phyloP scores from a whole-genome alignment of 2,329 filamentous ascomycete genomes.

The Thielaviopsis populi region DNA sequence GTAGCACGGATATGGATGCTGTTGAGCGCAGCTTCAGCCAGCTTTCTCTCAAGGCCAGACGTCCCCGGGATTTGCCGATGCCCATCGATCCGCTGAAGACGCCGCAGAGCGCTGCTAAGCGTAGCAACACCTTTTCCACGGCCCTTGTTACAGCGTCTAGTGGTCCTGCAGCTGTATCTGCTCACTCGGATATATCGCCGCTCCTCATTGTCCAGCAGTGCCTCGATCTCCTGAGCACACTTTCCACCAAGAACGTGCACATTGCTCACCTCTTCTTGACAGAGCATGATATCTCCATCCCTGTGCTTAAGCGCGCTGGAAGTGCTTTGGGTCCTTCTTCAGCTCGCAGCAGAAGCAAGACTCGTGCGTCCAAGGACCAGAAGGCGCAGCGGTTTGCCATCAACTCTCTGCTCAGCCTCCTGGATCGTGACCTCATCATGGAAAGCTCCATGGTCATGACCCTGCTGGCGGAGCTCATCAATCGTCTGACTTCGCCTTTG shows the following conservation, averaged over 20 bases:
- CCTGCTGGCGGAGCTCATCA: constrained; percentile 70
- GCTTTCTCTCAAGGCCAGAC: constrained; percentile 79
- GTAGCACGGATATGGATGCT: constrained; percentile 80
- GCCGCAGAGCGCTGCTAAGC: constrained; percentile 57
- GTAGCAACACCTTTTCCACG: constrained; percentile 48
- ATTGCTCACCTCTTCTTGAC: constrained; percentile 86
- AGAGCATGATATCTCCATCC: constrained; percentile 66
- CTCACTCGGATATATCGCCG: constrained; percentile 78
- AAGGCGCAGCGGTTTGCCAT: constrained; percentile 79
- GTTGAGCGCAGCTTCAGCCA: constrained; percentile 93
- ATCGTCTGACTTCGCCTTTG: constrained; percentile 75
- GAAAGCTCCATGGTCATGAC: constrained; percentile 98
- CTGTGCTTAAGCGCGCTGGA: constrained; percentile 58
- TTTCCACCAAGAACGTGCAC: constrained; percentile 72
- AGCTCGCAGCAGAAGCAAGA: constrained; percentile 14
- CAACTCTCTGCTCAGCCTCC: constrained; percentile 72
- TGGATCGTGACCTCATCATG: constrained; percentile 90
- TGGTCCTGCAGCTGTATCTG: constrained; percentile 24
- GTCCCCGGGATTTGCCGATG: constrained; percentile 47
- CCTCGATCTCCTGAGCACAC: constrained; percentile 65
- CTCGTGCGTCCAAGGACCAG: constrained; percentile 59
- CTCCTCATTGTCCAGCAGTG: constrained; percentile 94
- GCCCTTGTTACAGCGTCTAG: constrained; percentile 25
- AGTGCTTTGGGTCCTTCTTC: constrained; percentile 47
- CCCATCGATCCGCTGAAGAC: constrained; percentile 50